Evolutionary conservation across 768 basidiomycete species (phyloP), one percentile per base, ranked within the genome.

Genomic region (Gelatoporia subvermispora): DNA sequence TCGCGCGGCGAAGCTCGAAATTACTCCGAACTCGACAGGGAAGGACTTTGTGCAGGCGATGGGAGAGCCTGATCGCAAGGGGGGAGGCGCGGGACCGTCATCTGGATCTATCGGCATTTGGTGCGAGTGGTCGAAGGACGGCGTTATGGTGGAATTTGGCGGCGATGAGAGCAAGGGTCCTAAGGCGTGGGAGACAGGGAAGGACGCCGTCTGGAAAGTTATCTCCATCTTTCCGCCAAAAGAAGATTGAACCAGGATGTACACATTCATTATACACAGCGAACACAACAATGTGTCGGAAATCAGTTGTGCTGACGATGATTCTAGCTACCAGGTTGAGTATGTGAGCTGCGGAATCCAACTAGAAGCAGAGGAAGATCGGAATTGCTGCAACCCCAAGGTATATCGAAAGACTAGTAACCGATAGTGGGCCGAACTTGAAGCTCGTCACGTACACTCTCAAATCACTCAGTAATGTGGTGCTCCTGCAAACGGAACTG

Each of bases 41-140:
- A 84, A 85, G 59, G 82, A 91, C 0, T 82, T 98, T 51, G 87
- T 96, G 8, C 58, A 66, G 22, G 63, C 65, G 39, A 63, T 96
- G 39, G 93, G 93, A 9, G 94, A 97, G 66, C 94, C 94, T 7
- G 80, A 80, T 60, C 75, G 89, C 52, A 98, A 96, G 64, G 94
- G 94, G 7, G 93, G 93, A 18, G 93, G 94, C 1, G 72, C 81
- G 8, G 90, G 90, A 1, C 89, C 90, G 11, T 85, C 84, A 18
- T 80, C 82, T 2, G 88, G 88, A 35, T 90, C 86, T 25, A 88
- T 95, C 56, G 85, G 84, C 23, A 91, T 95, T 55, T 96, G 92
- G 90, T 88, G 92, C 55, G 92, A 96, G 66, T 96, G 93, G 93
- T 74, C 81, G 22, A 76, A 71, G 56, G 77, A 84, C 51, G 90